Percentiles rank a stretch among this genome's conserved stretches.
These are phyloP conservation scores for Pythium sukuiense DNA, from an alignment of 352 stramenopile species.

Conservation along the genomic window DNA sequence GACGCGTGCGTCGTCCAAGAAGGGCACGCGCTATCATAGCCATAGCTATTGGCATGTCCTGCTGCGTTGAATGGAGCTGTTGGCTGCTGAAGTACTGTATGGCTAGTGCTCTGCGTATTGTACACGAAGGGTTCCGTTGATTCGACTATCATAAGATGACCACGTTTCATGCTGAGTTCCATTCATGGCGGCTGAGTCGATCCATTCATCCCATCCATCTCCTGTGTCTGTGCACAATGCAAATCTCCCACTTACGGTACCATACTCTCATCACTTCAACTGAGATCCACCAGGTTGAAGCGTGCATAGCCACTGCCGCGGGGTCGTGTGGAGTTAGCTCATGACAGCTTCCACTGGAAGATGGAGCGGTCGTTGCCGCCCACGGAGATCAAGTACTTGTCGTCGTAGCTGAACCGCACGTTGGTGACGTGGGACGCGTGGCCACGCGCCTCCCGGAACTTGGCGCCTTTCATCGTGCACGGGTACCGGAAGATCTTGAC, in stretches of 20 bases:
- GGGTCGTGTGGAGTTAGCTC: neutral
- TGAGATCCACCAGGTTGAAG: neutral
- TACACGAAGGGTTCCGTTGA: neutral
- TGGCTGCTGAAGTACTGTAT: too few species aligned
- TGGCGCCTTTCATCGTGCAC: conserved; percentile 64
- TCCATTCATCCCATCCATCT: too few species aligned
- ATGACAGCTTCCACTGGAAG: conserved; percentile 81
- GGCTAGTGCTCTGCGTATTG: neutral
- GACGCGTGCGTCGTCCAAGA: neutral
- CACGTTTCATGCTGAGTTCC: neutral
- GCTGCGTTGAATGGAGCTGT: neutral
- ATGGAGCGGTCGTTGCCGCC: conserved; percentile 86
- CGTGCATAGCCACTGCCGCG: neutral
- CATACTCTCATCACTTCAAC: neutral
- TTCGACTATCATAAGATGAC: neutral
- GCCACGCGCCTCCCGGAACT: conserved; percentile 42
- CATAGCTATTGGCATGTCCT: too few species aligned
- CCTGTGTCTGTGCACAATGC: neutral
- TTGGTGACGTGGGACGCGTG: conserved; percentile 85
- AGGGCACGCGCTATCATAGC: too few species aligned
- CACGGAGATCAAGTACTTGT: conserved; percentile 80
- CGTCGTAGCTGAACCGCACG: conserved; percentile 78
- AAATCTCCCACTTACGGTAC: conserved; percentile 1
- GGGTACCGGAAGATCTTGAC: conserved; percentile 91
- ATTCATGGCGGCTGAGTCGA: neutral